Percentiles rank a stretch among this genome's conserved stretches.
These are phyloP conservation scores for Darksidea phi DNA, from an alignment of 495 filamentous ascomycete genomes.

Conservation along the genomic window DNA sequence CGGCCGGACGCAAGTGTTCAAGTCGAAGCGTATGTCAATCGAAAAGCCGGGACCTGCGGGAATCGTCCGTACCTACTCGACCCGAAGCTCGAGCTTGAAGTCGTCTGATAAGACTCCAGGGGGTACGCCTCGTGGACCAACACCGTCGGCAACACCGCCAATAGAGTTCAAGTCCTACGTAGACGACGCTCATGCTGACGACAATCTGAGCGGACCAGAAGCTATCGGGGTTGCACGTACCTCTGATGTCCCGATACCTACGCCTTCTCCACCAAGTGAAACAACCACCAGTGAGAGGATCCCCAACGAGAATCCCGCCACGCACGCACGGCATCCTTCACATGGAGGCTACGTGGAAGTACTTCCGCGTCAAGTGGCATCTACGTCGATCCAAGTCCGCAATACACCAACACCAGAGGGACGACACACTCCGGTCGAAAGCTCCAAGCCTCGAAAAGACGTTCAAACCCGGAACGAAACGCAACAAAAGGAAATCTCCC, in stretches of 20 bases:
- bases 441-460: constrained; percentile 7
- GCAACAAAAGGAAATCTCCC: background rate
- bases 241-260: constrained; percentile 31
- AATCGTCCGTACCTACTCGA: constrained; percentile 33
- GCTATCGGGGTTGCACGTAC: constrained; percentile 37
- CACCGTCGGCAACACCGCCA: constrained; percentile 3
- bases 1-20: constrained; percentile 23
- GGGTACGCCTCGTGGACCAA: background rate
- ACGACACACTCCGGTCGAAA: constrained; percentile 4
- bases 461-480: background rate
- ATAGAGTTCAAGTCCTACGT: constrained; percentile 18
- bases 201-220: constrained; percentile 17
- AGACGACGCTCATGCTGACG: constrained; percentile 21
- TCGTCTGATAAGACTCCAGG: background rate
- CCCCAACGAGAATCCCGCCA: background rate
- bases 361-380: constrained; percentile 14
- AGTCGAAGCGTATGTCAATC: constrained; percentile 33
- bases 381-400: constrained; percentile 2
- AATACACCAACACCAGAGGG: constrained; percentile 30
- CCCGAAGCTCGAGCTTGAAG: constrained; percentile 9
- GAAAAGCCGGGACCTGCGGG: constrained; percentile 24
- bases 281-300: constrained; percentile 2
- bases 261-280: constrained; percentile 23
- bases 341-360: constrained; percentile 3
- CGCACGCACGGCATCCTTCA: constrained; percentile 9